These are phyloP conservation scores for Trematosphaeria pertusa DNA, from an alignment of 2,329 filamentous ascomycete genomes.

Conservation along the genomic window DNA sequence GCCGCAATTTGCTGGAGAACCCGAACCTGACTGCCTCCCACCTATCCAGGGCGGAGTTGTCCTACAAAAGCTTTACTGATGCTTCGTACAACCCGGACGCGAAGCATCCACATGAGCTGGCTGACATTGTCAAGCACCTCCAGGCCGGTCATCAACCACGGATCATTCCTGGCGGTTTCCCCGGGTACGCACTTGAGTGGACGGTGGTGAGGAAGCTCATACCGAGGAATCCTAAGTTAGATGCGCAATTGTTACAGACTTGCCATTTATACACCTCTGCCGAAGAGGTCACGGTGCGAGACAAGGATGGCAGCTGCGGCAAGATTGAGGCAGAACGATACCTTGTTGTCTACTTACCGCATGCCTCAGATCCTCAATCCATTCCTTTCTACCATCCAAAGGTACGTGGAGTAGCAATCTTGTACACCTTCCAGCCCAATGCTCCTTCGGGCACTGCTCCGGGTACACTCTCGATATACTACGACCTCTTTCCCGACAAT, in stretches of 20 bases:
- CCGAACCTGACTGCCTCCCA: constrained; percentile 81
- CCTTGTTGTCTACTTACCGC: constrained; percentile 80
- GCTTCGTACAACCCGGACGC: constrained; percentile 42
- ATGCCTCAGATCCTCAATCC: constrained; percentile 65
- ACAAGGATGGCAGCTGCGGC: constrained; percentile 30
- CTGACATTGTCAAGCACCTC: constrained; percentile 57
- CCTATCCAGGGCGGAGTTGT: constrained; percentile 79
- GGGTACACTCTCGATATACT: constrained; percentile 59
- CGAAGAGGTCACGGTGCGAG: constrained; percentile 16
- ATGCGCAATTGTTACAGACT: constrained; percentile 79
- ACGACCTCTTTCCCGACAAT: constrained; percentile 53
- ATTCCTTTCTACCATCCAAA: constrained; percentile 90
- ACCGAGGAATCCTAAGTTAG: constrained; percentile 79
- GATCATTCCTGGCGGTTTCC: constrained; percentile 31
- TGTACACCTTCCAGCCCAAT: constrained; percentile 69
- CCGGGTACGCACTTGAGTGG: constrained; percentile 59
- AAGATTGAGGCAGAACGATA: constrained; percentile 49
- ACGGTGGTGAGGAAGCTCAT: constrained; percentile 79
- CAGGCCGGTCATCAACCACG: constrained; percentile 48
- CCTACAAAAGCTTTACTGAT: constrained; percentile 60
- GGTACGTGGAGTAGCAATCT: constrained; percentile 75
- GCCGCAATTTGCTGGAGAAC: constrained; percentile 77
- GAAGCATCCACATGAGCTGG: constrained; percentile 44
- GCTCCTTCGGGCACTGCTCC: constrained; percentile 26
- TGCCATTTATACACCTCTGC: constrained; percentile 70